A percentile compares a stretch with the other conserved stretches of the same genome.
Evolutionary conservation across 2,329 filamentous ascomycete species (phyloP).

Genomic region (Colletotrichum lentis): DNA sequence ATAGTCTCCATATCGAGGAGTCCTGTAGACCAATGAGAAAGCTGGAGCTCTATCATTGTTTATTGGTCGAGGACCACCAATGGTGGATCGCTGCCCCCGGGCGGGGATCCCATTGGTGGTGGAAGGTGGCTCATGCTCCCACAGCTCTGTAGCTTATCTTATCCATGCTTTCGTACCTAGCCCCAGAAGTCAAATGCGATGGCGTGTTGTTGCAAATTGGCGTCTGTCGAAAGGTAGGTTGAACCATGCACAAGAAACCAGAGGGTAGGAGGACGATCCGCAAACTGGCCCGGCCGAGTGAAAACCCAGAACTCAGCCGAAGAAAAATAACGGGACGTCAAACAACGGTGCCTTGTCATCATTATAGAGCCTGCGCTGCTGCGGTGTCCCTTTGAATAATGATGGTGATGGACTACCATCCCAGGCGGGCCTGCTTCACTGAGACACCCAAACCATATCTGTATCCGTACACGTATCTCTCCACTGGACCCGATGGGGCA

Average conservation of each 20-base stretch:
- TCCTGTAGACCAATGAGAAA: background rate
- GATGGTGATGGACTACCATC: too few species aligned
- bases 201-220: background rate
- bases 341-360: background rate
- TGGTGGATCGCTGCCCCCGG: background rate
- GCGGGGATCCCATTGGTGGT: background rate
- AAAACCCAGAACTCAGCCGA: background rate
- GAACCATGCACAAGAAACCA: background rate
- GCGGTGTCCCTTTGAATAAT: too few species aligned
- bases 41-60: background rate
- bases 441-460: too few species aligned
- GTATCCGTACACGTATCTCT: background rate
- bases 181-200: background rate
- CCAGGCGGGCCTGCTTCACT: too few species aligned
- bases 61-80: background rate
- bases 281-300: background rate
- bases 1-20: background rate
- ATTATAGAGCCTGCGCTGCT: too few species aligned
- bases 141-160: background rate
- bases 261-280: background rate
- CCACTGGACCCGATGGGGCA: constrained; percentile 6
- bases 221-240: background rate
- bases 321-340: background rate
- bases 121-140: background rate
- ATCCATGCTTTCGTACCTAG: background rate